Percentiles rank a stretch among this genome's conserved stretches.
Evolutionary conservation across 73 alveolate species (phyloP).

Genomic region (Uronychia binucleata): DNA sequence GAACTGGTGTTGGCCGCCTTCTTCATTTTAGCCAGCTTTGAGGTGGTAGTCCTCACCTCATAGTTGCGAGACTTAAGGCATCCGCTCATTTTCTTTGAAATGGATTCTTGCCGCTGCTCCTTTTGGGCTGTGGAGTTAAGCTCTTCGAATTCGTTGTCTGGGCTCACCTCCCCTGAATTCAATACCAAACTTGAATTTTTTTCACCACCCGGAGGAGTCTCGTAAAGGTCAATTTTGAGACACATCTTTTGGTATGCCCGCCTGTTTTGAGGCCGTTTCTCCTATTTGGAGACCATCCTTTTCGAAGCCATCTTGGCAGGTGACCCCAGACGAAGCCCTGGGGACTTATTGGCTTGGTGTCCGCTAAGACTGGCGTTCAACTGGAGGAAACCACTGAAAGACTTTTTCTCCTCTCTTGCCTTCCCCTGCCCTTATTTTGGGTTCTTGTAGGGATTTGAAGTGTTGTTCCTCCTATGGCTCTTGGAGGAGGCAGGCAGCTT

Average conservation of each 20-base stretch:
- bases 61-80: not conserved
- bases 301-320: not conserved
- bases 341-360: not conserved
- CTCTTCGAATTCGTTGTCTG: not conserved
- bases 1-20: not conserved
- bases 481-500: not conserved
- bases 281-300: not conserved
- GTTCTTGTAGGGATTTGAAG: not conserved
- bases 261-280: not conserved
- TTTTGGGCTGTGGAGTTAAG: not conserved
- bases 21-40: not conserved
- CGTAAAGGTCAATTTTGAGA: not conserved
- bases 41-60: not conserved
- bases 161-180: conserved; percentile 1
- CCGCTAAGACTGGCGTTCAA: not conserved
- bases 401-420: not conserved
- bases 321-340: not conserved
- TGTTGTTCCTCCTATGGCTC: not conserved
- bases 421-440: not conserved
- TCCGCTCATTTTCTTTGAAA: not conserved
- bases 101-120: not conserved
- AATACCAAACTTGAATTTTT: no score
- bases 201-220: not conserved
- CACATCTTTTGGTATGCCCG: not conserved
- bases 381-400: not conserved